Evolutionary conservation across 805 yeast species (phyloP).

Genomic region (Kodamaea kaohsiungensis): DNA sequence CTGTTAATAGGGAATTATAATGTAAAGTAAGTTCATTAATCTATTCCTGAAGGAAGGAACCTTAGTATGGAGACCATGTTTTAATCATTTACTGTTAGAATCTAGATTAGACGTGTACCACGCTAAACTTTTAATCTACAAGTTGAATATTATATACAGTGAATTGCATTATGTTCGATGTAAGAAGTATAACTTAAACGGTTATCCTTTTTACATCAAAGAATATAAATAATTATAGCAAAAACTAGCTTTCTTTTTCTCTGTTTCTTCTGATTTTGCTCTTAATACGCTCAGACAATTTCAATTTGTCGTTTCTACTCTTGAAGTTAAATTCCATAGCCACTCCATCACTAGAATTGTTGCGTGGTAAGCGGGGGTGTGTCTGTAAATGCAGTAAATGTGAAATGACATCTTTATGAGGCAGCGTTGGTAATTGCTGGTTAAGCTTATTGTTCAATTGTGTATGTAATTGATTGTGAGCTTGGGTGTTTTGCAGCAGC

Average conservation of each 20-base stretch:
- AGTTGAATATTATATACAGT: background rate
- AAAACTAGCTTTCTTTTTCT: constrained; percentile 14
- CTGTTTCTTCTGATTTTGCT: constrained; percentile 37
- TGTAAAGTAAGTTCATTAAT: too few relatives aligned
- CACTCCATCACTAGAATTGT: constrained; percentile 16
- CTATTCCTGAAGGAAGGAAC: too few relatives aligned
- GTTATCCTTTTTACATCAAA: background rate
- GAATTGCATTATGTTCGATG: background rate
- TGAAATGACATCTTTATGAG: constrained; percentile 1
- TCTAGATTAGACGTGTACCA: too few relatives aligned
- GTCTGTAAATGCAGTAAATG: constrained; percentile 4
- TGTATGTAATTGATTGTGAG: background rate
- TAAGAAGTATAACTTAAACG: background rate
- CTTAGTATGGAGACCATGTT: too few relatives aligned
- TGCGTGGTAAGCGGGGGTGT: constrained; percentile 18
- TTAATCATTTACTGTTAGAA: too few relatives aligned
- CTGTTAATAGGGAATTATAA: too few relatives aligned
- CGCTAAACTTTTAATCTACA: too few relatives aligned
- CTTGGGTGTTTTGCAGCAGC: background rate
- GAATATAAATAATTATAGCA: background rate
- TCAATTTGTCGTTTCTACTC: constrained; percentile 11
- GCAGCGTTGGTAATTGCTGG: constrained; percentile 5
- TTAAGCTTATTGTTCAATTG: constrained; percentile 4
- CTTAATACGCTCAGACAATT: constrained; percentile 36
- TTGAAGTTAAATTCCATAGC: constrained; percentile 36